These are phyloP conservation scores for Flaveria floridana DNA, from an alignment of 140 eudicot species.

Conservation along the genomic window DNA sequence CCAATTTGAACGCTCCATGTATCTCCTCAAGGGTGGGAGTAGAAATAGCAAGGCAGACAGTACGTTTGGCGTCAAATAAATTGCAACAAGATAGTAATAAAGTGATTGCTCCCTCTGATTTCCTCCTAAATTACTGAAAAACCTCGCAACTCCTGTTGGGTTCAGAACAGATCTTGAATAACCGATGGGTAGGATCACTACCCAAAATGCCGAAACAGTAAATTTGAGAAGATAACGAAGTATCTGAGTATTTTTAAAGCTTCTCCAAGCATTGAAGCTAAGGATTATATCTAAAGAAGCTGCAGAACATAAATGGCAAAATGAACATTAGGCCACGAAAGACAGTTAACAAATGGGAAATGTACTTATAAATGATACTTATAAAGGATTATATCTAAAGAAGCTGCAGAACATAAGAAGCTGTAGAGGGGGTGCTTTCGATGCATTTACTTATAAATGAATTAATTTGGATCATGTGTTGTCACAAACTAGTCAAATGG, in stretches of 20 bases:
- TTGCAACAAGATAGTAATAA: constrained; percentile 67
- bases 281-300: constrained; percentile 80
- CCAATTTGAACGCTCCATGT: constrained; percentile 91
- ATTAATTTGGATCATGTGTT: background rate
- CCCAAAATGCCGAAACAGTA: constrained; percentile 80
- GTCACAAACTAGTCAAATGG: background rate
- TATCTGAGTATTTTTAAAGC: constrained; percentile 74
- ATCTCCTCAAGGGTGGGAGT: constrained; percentile 78
- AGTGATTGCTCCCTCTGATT: constrained; percentile 50
- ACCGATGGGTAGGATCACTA: constrained; percentile 76
- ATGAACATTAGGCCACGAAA: constrained; percentile 13
- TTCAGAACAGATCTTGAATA: constrained; percentile 67
- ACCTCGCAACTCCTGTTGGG: constrained; percentile 74
- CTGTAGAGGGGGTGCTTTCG: background rate
- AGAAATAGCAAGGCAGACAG: constrained; percentile 71
- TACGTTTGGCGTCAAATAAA: constrained; percentile 73
- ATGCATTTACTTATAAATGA: constrained; percentile 7
- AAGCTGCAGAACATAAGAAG: no score
- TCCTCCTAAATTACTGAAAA: constrained; percentile 66
- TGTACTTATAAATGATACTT: no score
- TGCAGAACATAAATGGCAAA: constrained; percentile 41
- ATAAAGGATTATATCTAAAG: no score
- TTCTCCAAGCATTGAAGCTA: constrained; percentile 88
- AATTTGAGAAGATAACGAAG: constrained; percentile 82
- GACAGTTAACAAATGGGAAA: background rate